A percentile compares a stretch with the other conserved stretches of the same genome.
Evolutionary conservation across 805 yeast genomes (phyloP).

Genomic region (Yarrowia osloensis): DNA sequence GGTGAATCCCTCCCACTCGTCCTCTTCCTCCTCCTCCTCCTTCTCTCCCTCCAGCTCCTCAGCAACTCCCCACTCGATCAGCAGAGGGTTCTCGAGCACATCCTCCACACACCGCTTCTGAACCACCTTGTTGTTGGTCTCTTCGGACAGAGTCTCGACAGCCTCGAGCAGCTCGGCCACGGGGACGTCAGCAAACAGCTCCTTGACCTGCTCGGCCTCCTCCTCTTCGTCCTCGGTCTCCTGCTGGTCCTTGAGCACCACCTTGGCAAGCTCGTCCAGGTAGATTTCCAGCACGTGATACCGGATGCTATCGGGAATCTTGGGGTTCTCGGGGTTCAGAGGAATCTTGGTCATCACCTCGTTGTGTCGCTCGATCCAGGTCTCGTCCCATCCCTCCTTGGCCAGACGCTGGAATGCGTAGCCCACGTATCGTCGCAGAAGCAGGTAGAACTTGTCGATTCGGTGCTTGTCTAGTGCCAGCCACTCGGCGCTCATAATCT

Average conservation of each 20-base stretch:
- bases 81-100: slow-evolving; percentile 63
- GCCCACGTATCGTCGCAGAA: slow-evolving; percentile 74
- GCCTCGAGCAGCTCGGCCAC: slow-evolving; percentile 59
- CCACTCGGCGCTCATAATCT: slow-evolving; percentile 79
- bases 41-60: slow-evolving; percentile 36
- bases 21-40: slow-evolving; percentile 35
- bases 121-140: slow-evolving; percentile 60
- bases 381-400: slow-evolving; percentile 55
- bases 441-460: slow-evolving; percentile 79
- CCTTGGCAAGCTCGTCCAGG: slow-evolving; percentile 78
- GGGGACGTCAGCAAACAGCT: slow-evolving; percentile 53
- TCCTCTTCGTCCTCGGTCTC: slow-evolving; percentile 39
- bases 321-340: slow-evolving; percentile 53
- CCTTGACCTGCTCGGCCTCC: slow-evolving; percentile 37
- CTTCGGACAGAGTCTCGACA: slow-evolving; percentile 53
- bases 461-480: slow-evolving; percentile 76
- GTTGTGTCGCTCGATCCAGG: slow-evolving; percentile 46
- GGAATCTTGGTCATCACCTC: slow-evolving; percentile 48
- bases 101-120: slow-evolving; percentile 67
- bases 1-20: slow-evolving; percentile 33
- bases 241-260: slow-evolving; percentile 53
- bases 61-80: slow-evolving; percentile 60
- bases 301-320: slow-evolving; percentile 73
- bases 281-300: slow-evolving; percentile 83
- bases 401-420: slow-evolving; percentile 62